Evolutionary conservation across 2,329 filamentous ascomycete species (phyloP).

Genomic region (Curvularia hawaiiensis): DNA sequence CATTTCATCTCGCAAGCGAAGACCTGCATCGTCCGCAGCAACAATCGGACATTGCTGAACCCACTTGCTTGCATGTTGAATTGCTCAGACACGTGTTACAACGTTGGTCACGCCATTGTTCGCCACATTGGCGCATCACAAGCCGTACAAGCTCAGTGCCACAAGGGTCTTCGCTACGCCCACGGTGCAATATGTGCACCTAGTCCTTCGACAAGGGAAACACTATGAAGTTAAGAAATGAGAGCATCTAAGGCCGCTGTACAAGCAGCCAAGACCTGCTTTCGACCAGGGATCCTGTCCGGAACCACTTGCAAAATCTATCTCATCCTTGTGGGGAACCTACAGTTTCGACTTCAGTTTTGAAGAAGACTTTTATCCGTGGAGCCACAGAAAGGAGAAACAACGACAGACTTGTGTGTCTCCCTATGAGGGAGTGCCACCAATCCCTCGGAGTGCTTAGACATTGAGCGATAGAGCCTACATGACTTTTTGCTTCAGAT

Average conservation of each 20-base stretch:
- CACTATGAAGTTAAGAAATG: not conserved
- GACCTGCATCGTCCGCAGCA: conserved; percentile 4
- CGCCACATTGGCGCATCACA: not conserved
- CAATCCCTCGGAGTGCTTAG: not conserved
- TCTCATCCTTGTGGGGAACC: conserved; percentile 7
- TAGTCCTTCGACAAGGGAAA: not conserved
- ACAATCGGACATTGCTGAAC: conserved; percentile 3
- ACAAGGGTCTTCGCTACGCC: not conserved
- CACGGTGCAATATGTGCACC: not conserved
- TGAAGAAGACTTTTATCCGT: not conserved
- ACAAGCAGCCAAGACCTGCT: not conserved
- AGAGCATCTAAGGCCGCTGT: not conserved
- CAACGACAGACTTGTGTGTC: not conserved
- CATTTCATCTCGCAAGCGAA: conserved; percentile 5
- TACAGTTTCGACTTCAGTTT: conserved; percentile 1
- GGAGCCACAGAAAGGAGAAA: conserved; percentile 2
- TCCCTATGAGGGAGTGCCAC: not conserved
- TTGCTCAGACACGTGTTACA: not conserved
- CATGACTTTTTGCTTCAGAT: not conserved
- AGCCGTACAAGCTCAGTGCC: not conserved
- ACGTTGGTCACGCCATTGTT: not conserved
- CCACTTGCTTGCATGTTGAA: not conserved
- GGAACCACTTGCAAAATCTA: conserved; percentile 1
- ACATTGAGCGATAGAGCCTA: conserved; percentile 1
- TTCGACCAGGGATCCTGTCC: conserved; percentile 1